phyloP scores from a whole-genome alignment of 2,329 filamentous ascomycete genomes.

The Microdochium bolleyi region DNA sequence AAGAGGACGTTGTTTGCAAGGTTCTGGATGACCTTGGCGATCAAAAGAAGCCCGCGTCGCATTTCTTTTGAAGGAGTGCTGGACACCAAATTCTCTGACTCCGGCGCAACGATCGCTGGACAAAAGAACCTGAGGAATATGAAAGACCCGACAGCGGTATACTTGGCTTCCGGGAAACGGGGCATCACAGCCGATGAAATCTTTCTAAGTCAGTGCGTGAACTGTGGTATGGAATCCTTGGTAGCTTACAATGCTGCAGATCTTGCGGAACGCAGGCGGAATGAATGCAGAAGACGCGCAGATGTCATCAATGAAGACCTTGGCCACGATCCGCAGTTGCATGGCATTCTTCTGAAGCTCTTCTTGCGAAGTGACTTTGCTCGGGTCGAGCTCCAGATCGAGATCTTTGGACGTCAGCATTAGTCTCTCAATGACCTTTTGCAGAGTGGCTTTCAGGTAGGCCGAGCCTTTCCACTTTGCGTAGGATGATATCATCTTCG shows the following conservation, averaged over 20 bases:
- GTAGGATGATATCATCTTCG: slow-evolving; percentile 64
- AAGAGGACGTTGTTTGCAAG: slow-evolving; percentile 66
- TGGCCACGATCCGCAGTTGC: slow-evolving; percentile 58
- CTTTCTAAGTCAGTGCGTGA: slow-evolving; percentile 14
- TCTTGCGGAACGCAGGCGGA: slow-evolving; percentile 56
- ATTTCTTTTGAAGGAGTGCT: slow-evolving; percentile 58
- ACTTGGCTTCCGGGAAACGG: slow-evolving; percentile 61
- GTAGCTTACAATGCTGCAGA: slow-evolving; percentile 55
- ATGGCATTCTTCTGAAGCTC: slow-evolving; percentile 59
- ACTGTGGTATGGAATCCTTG: not conserved
- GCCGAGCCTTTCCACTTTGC: slow-evolving; percentile 62
- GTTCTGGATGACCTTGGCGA: slow-evolving; percentile 65
- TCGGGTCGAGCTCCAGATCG: slow-evolving; percentile 60
- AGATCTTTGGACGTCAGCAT: slow-evolving; percentile 61
- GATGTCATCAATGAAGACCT: slow-evolving; percentile 65
- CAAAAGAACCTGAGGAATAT: slow-evolving; percentile 68
- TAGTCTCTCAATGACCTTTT: slow-evolving; percentile 58
- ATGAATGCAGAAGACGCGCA: slow-evolving; percentile 54
- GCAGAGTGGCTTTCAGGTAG: slow-evolving; percentile 56
- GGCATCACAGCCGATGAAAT: slow-evolving; percentile 57
- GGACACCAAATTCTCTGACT: slow-evolving; percentile 57
- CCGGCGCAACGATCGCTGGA: slow-evolving; percentile 63
- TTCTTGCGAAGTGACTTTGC: slow-evolving; percentile 49
- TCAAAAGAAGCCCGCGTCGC: slow-evolving; percentile 58
- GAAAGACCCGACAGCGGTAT: slow-evolving; percentile 64